A percentile compares a stretch with the other conserved stretches of the same genome.
These are phyloP conservation scores for Solanum habrochaites DNA, from an alignment of 257 asterid genomes.

Conservation along the genomic window DNA sequence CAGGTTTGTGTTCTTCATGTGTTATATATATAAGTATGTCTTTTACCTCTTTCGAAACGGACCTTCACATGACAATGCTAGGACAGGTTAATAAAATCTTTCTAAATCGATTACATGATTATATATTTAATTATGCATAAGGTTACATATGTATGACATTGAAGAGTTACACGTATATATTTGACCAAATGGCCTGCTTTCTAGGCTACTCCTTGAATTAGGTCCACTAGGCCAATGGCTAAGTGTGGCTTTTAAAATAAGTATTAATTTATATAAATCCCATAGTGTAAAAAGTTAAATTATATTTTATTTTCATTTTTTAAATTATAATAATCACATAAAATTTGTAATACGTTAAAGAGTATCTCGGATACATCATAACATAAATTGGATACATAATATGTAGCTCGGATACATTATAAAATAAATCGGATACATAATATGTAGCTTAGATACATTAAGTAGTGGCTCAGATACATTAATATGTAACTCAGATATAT, in stretches of 20 bases:
- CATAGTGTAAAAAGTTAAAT: no score
- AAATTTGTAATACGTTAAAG: no score
- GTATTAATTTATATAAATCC: no score
- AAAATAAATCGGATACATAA: no score
- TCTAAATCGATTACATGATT: not conserved
- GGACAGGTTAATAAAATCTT: not conserved
- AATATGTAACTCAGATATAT: no score
- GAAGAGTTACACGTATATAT: not conserved
- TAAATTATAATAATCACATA: no score
- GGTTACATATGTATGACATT: not conserved
- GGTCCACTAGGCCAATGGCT: not conserved
- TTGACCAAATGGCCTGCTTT: not conserved
- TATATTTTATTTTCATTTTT: no score
- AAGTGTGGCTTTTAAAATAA: not conserved
- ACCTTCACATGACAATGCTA: not conserved
- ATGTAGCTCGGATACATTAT: no score
- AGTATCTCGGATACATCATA: no score
- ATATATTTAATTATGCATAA: not conserved
- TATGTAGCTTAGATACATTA: no score
- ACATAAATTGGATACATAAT: no score
- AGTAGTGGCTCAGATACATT: no score
- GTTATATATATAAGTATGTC: not conserved
- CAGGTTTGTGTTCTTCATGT: slow-evolving; percentile 19
- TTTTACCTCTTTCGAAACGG: not conserved
- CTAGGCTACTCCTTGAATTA: not conserved